phyloP scores from a whole-genome alignment of 1,284 basidiomycete genomes.

The Irpex sp. region DNA sequence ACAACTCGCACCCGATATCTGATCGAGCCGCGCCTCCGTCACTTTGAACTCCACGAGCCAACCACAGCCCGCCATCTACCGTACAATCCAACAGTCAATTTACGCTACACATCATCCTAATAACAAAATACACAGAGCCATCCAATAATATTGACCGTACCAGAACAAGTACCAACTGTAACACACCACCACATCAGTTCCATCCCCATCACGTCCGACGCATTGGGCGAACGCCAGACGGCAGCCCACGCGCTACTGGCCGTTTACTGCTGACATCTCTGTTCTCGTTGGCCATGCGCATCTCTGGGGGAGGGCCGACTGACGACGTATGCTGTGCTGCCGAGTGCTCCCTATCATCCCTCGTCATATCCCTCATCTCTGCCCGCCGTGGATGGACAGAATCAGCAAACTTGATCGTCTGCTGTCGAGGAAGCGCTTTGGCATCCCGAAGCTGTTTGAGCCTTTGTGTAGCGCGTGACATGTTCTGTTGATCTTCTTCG shows the following conservation, averaged over 20 bases:
- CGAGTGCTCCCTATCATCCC: background rate
- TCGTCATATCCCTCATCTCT: conserved; percentile 6
- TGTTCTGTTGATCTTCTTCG: conserved; percentile 18
- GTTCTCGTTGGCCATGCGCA: background rate
- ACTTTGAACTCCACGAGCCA: background rate
- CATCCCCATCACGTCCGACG: conserved; percentile 2
- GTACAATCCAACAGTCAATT: background rate
- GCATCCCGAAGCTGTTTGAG: conserved; percentile 52
- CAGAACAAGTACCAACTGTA: background rate
- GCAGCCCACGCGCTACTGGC: conserved; percentile 22
- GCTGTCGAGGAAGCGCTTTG: conserved; percentile 34
- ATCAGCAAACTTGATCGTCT: conserved; percentile 22
- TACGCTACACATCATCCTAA: background rate
- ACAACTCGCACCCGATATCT: no score
- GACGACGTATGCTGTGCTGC: background rate
- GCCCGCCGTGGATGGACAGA: conserved; percentile 6
- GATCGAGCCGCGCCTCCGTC: background rate
- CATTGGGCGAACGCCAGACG: conserved; percentile 21
- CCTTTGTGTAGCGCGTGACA: conserved; percentile 23
- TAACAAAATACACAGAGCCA: background rate
- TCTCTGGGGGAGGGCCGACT: background rate
- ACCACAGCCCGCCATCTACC: background rate
- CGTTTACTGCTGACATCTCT: conserved; percentile 15
- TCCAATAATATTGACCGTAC: background rate
- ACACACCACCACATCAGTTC: background rate